Evolutionary conservation across 73 alveolate species (phyloP), one percentile per base, ranked within the genome.

Genomic region (Urostyla sp.): DNA sequence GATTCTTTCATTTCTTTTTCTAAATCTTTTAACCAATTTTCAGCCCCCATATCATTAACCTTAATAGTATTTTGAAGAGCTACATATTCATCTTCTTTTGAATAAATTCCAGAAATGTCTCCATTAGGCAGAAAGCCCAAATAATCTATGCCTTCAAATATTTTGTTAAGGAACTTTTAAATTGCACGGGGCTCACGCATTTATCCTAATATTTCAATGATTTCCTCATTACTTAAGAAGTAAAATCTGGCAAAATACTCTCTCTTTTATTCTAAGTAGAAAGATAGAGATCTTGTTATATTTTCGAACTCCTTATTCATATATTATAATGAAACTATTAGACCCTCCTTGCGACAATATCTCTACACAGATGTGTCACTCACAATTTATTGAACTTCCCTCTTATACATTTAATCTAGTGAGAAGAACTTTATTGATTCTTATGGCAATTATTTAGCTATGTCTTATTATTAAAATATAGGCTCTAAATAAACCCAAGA

Each of bases 401-500:
- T 69, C 76, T 94, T 94, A 93, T 96, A 96, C 72, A 92, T 92
- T 20, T 88, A 69, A 84, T 96, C 98, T 30, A 96, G 94, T 18
- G 87, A 85, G 46, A 78, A 73, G 87, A 93, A 96, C 67, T 94
- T 94, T 15, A 82, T 91, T 35, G 96, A 93, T 78, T 96, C 98
- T 50, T 86, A 88, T 51, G 95, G 93, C 96, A 96, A 88, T 74
- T 93, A 94, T 40, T 90, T 88, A 32, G 95, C 92, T 24, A 96
- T 89, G 74, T 96, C 99, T 58, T 96, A 96, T 37, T 94, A 87
- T 54, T 92, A 90, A 73, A 94, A 96, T 35, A 96, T 96, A 35
- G 98, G 98, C 83, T 96, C 96, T 18, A 96, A 83, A 63, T 96
- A 96, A 4, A 94, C 87, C 96, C 98, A 91, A 51, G 93, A 79